Evolutionary conservation across 2,329 filamentous ascomycete genomes (phyloP), one percentile per base, ranked within the genome.

Genomic region (Penicillium psychrosexuale): DNA sequence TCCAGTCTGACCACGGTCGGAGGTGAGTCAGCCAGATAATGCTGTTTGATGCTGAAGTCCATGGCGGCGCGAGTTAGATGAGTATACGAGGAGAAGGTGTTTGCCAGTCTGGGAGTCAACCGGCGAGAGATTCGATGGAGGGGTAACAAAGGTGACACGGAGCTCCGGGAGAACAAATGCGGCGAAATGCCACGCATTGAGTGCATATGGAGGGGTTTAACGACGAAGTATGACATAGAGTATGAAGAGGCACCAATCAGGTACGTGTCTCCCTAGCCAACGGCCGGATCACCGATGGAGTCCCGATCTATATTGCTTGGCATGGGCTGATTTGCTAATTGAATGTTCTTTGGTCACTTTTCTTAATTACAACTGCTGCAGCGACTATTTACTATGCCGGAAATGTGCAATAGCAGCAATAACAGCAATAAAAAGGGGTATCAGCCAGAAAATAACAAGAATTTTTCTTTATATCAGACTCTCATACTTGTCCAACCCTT

Each of bases 1-100:
- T 91, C 87, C 47, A 99, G 84, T 45, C 87, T 85, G 56, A 97
- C 93, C 53, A 97, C 85, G 46, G 87, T 89, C 1, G 94, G 94
- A 43, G 94, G 94, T 61, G 88, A 87, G 75, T 99, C 94, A 44
- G 94, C 92, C 58, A 96, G 82, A 73, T 96, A 97, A 70, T 96
- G 88, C 53, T 77, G 70, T 57, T 73, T 76, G 42, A 69, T 67
- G 47, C 69, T 71, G 44, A 67, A 66, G 63, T 77, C 73, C 75
- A 77, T 77, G 47, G 40, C 66, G 51, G 36, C 37, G 38, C 37
- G 51, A 31, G 31, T 52, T 50, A 47, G 47, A 24, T 46, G 53
- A 39, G 56, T 57, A 48, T 48, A 13, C 13, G 49, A 51, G 42
- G 53, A 57, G 59, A 57, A 56, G 52, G 52, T 45, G 36, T 58